These are phyloP conservation scores for Sequoia sempervirens DNA, from an alignment of 75 land plant genomes.

Conservation along the genomic window DNA sequence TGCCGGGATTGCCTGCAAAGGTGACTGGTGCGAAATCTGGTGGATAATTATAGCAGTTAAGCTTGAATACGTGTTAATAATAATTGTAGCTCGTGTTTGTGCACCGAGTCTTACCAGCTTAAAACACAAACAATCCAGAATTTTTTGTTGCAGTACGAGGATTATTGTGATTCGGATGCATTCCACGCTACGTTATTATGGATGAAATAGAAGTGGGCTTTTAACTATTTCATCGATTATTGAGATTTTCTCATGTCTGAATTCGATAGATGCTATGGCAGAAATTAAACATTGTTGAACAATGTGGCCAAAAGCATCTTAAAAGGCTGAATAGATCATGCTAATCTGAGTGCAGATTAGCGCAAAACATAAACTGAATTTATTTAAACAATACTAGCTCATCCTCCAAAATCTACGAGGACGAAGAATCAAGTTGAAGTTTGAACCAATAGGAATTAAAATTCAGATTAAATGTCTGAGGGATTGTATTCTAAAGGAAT, in stretches of 20 bases:
- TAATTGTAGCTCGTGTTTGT: not conserved
- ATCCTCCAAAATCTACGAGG: not conserved
- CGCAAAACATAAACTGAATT: not conserved
- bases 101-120: not conserved
- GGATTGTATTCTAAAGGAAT: not conserved
- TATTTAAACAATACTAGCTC: not conserved
- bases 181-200: not conserved
- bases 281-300: not conserved
- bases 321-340: not conserved
- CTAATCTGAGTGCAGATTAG: not conserved
- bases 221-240: not conserved
- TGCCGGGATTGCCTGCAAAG: not conserved
- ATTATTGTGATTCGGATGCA: not conserved
- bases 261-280: not conserved
- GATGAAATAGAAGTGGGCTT: not conserved
- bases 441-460: not conserved
- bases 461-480: no score
- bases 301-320: not conserved
- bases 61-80: not conserved
- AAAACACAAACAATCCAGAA: not conserved
- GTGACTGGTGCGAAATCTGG: not conserved
- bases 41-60: not conserved
- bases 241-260: not conserved
- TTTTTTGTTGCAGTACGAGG: not conserved
- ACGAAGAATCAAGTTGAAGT: not conserved